Conservation (phyloP, 2,329 filamentous ascomycete species). For the Ilyonectria robusta region DNA sequence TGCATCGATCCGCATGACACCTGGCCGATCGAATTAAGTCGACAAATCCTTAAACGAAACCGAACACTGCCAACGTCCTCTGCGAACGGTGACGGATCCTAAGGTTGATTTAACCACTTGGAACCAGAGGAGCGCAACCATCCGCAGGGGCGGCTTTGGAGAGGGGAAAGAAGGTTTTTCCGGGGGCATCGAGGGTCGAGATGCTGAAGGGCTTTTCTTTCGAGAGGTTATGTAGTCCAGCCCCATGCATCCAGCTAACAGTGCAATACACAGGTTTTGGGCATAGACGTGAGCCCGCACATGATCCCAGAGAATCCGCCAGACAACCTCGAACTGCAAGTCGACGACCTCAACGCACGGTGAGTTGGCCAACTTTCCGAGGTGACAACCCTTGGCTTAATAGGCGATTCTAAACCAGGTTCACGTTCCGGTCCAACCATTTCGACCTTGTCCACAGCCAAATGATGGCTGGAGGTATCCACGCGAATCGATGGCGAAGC, state of each 20-base stretch:
- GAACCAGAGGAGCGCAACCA: neutral
- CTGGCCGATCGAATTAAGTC: neutral
- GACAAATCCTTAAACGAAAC: neutral
- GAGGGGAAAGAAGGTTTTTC: neutral
- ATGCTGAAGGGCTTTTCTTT: neutral
- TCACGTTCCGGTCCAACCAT: conserved; percentile 77
- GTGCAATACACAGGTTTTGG: conserved; percentile 71
- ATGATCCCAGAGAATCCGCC: conserved; percentile 76
- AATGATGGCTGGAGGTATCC: conserved; percentile 79
- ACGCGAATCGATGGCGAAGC: conserved; percentile 78
- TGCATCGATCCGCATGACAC: neutral
- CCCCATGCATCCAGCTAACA: conserved; percentile 10
- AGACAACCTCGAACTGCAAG: conserved; percentile 78
- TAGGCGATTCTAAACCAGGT: conserved; percentile 55
- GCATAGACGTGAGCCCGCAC: conserved; percentile 79
- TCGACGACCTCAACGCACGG: conserved; percentile 80
- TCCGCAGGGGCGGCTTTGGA: neutral
- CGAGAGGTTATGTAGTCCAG: neutral
- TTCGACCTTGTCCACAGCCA: conserved; percentile 91
- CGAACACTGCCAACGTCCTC: neutral
- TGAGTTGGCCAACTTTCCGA: conserved; percentile 46
- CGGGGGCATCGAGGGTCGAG: neutral
- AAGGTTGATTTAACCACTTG: neutral
- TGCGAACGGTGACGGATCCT: neutral
- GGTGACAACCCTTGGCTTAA: conserved; percentile 23